These are phyloP conservation scores for Pichia sp. DNA, from an alignment of 1,139 yeast genomes.

Conservation along the genomic window DNA sequence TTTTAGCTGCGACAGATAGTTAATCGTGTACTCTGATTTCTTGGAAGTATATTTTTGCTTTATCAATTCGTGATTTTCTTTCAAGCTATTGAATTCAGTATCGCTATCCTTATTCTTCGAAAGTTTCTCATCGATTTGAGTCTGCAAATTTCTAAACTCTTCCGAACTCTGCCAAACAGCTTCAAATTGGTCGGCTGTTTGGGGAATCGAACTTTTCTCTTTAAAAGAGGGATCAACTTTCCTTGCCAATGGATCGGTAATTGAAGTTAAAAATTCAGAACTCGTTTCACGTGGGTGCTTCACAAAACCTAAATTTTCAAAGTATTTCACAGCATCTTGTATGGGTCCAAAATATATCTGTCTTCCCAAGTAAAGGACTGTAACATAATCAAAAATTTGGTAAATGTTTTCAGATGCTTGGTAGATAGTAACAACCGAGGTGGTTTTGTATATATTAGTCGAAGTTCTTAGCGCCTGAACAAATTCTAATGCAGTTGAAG, in stretches of 20 bases:
- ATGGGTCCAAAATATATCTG: constrained; percentile 72
- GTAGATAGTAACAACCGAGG: constrained; percentile 73
- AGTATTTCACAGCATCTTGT: constrained; percentile 55
- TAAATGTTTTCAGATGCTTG: constrained; percentile 81
- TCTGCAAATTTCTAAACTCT: constrained; percentile 31
- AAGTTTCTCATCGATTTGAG: constrained; percentile 29
- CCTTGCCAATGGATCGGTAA: constrained; percentile 56
- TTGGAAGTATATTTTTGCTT: constrained; percentile 35
- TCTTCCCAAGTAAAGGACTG: constrained; percentile 69
- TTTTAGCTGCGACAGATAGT: constrained; percentile 42
- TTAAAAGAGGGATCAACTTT: constrained; percentile 47
- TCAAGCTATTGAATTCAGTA: constrained; percentile 34
- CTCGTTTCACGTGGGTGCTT: constrained; percentile 78
- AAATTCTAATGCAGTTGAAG: constrained; percentile 78
- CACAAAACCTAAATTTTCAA: constrained; percentile 60
- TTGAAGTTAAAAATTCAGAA: constrained; percentile 75
- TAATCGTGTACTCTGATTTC: constrained; percentile 42
- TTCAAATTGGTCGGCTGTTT: constrained; percentile 43
- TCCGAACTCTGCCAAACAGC: constrained; percentile 43
- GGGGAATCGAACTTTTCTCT: constrained; percentile 30
- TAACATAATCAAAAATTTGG: constrained; percentile 68
- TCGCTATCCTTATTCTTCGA: not conserved
- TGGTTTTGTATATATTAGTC: constrained; percentile 52
- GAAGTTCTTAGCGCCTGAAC: constrained; percentile 61
- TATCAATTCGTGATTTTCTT: constrained; percentile 32